Conservation (phyloP, 768 basidiomycete genomes). For the Phanerodontia chrysosporium region DNA sequence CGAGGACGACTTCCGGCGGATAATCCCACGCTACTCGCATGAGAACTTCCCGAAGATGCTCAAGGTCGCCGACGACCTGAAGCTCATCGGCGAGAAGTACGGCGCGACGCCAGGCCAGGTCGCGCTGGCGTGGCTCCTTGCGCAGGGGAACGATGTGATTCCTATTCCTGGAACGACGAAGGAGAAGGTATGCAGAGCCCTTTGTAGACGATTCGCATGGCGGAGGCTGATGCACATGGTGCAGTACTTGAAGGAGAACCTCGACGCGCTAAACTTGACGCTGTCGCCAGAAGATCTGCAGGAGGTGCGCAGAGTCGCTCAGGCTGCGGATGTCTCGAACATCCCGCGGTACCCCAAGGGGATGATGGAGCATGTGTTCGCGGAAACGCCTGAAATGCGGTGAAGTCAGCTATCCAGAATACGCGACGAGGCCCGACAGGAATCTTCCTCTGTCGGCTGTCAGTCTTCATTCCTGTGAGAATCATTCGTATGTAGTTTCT, state of each 20-base stretch:
- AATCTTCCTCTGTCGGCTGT: no score
- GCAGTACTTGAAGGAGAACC: constrained; percentile 22
- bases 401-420: no score
- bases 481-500: no score
- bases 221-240: background rate
- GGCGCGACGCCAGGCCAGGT: constrained; percentile 30
- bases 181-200: constrained; percentile 9
- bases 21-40: constrained; percentile 24
- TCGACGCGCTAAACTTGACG: constrained; percentile 16
- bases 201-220: background rate
- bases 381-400: constrained; percentile 19
- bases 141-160: constrained; percentile 25
- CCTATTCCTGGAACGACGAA: constrained; percentile 20
- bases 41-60: constrained; percentile 45
- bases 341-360: constrained; percentile 18
- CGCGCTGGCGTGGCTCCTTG: constrained; percentile 29
- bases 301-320: constrained; percentile 20
- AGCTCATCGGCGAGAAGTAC: constrained; percentile 29
- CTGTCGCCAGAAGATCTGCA: constrained; percentile 18
- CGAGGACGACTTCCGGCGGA: constrained; percentile 24
- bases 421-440: no score
- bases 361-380: constrained; percentile 13
- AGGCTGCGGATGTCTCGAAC: constrained; percentile 10
- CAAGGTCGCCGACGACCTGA: constrained; percentile 29
- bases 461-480: no score